Conservation (phyloP, 768 basidiomycete genomes). For the Leccinum uliginosum region DNA sequence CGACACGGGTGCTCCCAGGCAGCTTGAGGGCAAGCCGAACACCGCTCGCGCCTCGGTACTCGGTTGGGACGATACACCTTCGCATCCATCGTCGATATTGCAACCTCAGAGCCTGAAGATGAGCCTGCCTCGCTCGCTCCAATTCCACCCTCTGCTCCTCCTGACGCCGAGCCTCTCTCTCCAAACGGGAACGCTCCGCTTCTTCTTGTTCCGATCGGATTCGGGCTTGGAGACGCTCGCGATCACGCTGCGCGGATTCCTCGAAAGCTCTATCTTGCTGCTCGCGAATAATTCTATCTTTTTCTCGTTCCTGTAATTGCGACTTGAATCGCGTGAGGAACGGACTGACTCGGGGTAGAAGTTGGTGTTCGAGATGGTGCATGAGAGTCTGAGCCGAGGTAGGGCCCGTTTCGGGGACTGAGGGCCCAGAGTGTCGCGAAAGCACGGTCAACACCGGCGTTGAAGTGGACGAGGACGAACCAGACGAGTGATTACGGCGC, state of each 20-base stretch:
- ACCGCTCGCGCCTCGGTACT: slow-evolving; percentile 23
- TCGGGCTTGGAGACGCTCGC: slow-evolving; percentile 57
- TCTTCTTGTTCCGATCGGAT: slow-evolving; percentile 42
- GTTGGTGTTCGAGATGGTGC: slow-evolving; percentile 61
- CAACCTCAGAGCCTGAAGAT: slow-evolving; percentile 36
- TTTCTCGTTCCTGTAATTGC: slow-evolving; percentile 45
- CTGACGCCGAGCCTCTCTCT: slow-evolving; percentile 27
- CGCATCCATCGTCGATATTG: slow-evolving; percentile 62
- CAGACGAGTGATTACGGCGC: slow-evolving; percentile 39
- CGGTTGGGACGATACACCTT: slow-evolving; percentile 38
- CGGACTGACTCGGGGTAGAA: slow-evolving; percentile 78
- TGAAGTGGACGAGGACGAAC: slow-evolving; percentile 32
- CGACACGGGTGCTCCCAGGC: slow-evolving; percentile 51
- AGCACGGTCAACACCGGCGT: slow-evolving; percentile 69
- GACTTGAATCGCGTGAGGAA: slow-evolving; percentile 63
- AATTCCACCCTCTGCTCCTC: slow-evolving; percentile 34
- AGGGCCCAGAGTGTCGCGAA: slow-evolving; percentile 76
- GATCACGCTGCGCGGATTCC: slow-evolving; percentile 60
- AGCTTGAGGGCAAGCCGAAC: slow-evolving; percentile 52
- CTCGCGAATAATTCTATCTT: slow-evolving; percentile 61
- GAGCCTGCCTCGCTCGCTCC: slow-evolving; percentile 35
- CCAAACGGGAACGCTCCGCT: slow-evolving; percentile 32
- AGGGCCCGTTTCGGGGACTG: slow-evolving; percentile 43
- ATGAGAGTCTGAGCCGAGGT: slow-evolving; percentile 64
- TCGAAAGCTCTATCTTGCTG: slow-evolving; percentile 81